A percentile compares a stretch with the other conserved stretches of the same genome.
phyloP scores from a whole-genome alignment of 1,284 basidiomycete species.

The Cystobasidium pallidum region DNA sequence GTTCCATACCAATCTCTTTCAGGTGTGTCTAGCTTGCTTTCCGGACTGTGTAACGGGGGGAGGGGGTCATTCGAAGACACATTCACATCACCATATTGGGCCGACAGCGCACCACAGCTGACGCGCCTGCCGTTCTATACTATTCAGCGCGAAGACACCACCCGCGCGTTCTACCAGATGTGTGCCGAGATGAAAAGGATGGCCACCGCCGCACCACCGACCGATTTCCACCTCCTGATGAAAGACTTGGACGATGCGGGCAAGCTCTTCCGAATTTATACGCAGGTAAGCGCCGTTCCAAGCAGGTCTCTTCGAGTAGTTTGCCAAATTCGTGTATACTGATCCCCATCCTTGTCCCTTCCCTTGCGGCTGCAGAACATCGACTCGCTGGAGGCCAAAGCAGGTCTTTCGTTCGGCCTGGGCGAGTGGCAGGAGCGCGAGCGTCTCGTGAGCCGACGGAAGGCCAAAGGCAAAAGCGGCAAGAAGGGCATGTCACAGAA shows the following conservation, averaged over 20 bases:
- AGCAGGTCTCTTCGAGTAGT: no score
- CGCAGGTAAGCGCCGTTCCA: conserved; percentile 62
- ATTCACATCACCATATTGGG: no score
- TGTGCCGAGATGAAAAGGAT: conserved; percentile 77
- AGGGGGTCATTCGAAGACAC: background rate
- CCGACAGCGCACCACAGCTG: background rate
- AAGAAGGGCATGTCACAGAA: conserved; percentile 24
- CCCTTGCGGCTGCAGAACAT: conserved; percentile 65
- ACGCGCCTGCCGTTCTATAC: conserved; percentile 44
- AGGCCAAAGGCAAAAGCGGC: conserved; percentile 23
- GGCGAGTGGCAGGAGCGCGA: conserved; percentile 37
- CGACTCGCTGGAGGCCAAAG: conserved; percentile 82
- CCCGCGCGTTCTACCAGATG: conserved; percentile 83
- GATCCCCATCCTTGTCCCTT: background rate
- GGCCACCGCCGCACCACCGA: conserved; percentile 74
- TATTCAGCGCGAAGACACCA: conserved; percentile 69
- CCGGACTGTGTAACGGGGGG: background rate
- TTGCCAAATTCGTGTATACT: no score
- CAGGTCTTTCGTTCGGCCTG: conserved; percentile 76
- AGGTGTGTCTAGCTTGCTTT: conserved; percentile 66
- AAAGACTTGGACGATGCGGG: conserved; percentile 75
- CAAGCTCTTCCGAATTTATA: conserved; percentile 82
- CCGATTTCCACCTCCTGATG: conserved; percentile 78
- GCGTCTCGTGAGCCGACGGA: conserved; percentile 9
- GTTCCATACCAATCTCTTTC: conserved; percentile 87